phyloP scores from a whole-genome alignment of 371 early-diverging fungal genomes.

The Rhizopus arrhizus region DNA sequence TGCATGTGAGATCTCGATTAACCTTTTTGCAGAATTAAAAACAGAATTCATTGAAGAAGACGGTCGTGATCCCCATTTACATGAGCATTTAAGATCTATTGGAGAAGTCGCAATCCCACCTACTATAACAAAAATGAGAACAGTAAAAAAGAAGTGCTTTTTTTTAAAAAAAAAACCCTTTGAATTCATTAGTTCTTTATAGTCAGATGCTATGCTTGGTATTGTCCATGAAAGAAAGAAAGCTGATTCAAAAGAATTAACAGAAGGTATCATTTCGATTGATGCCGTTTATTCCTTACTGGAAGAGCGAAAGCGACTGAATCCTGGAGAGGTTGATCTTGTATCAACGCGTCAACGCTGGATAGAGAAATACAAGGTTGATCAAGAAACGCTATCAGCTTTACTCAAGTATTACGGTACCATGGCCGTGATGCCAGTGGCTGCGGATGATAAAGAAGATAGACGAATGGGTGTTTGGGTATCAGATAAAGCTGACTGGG shows the following conservation, averaged over 20 bases:
- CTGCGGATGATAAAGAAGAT: constrained; percentile 37
- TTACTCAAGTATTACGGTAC: constrained; percentile 42
- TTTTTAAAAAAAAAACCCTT: neutral
- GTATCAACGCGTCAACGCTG: constrained; percentile 23
- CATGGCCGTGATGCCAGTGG: constrained; percentile 45
- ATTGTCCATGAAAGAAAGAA: constrained; percentile 42
- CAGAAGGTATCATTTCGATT: constrained; percentile 27
- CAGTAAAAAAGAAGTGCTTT: constrained; percentile 22
- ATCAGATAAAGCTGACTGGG: constrained; percentile 35
- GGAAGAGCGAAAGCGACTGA: constrained; percentile 41
- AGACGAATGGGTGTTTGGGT: constrained; percentile 45
- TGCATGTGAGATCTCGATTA: neutral
- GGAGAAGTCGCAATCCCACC: constrained; percentile 45
- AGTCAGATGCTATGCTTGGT: constrained; percentile 49
- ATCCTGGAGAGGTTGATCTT: constrained; percentile 34
- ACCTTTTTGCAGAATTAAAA: constrained; percentile 13
- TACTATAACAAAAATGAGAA: constrained; percentile 39
- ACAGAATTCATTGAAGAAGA: constrained; percentile 38
- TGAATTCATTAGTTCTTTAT: neutral
- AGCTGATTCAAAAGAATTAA: constrained; percentile 26
- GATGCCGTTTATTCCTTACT: constrained; percentile 39
- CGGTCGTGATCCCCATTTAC: constrained; percentile 41
- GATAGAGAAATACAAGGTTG: constrained; percentile 30
- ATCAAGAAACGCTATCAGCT: constrained; percentile 29
- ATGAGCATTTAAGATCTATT: constrained; percentile 34